phyloP scores from a whole-genome alignment of 371 early-diverging fungal species.

The Saksenaea oblongispora region DNA sequence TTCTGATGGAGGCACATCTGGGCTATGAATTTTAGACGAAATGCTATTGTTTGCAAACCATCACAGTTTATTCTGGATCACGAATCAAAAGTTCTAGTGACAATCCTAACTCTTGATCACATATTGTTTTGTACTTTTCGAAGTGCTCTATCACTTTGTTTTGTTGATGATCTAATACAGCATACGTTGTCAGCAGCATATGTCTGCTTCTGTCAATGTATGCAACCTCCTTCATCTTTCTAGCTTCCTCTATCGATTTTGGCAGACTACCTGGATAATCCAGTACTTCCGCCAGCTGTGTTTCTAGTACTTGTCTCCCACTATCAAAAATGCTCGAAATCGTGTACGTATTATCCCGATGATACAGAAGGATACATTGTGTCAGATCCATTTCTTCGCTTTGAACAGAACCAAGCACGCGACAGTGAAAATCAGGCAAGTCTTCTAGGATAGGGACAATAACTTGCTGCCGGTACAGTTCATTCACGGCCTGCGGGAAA shows the following conservation, averaged over 20 bases:
- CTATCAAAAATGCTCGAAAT: slow-evolving; percentile 14
- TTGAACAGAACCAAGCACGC: not conserved
- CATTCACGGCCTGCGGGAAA: slow-evolving; percentile 31
- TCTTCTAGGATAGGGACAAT: slow-evolving; percentile 38
- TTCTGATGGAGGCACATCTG: no score
- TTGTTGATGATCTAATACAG: slow-evolving; percentile 21
- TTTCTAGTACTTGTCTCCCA: slow-evolving; percentile 26
- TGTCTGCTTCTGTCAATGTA: slow-evolving; percentile 46
- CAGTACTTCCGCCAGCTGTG: slow-evolving; percentile 47
- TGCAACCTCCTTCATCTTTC: slow-evolving; percentile 55
- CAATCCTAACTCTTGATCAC: not conserved
- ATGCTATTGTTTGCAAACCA: no score
- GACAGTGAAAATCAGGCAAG: not conserved
- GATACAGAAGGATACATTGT: slow-evolving; percentile 15
- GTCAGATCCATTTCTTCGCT: slow-evolving; percentile 16
- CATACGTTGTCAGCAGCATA: slow-evolving; percentile 39
- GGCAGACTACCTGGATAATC: slow-evolving; percentile 69
- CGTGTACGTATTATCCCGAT: slow-evolving; percentile 11
- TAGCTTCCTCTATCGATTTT: slow-evolving; percentile 33
- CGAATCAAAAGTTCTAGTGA: not conserved
- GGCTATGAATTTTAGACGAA: no score
- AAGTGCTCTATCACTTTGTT: slow-evolving; percentile 24
- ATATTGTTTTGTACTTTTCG: slow-evolving; percentile 10
- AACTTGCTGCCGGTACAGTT: slow-evolving; percentile 33
- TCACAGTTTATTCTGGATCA: not conserved